These are phyloP conservation scores for Pythium grandisporangium DNA, from an alignment of 352 stramenopile species.

Conservation along the genomic window DNA sequence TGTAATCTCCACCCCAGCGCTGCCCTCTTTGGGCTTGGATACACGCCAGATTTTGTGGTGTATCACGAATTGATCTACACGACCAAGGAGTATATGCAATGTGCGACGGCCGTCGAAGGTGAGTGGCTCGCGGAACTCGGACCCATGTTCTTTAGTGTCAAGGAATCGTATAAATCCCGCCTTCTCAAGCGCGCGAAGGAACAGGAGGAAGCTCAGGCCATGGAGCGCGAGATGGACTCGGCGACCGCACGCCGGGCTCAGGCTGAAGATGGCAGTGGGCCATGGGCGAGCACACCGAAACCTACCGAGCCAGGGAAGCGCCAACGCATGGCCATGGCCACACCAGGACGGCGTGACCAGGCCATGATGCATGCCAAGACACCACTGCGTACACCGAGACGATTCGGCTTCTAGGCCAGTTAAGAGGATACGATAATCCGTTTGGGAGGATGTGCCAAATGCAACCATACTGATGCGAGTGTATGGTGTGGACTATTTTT, in stretches of 20 bases:
- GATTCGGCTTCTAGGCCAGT: constrained; percentile 75
- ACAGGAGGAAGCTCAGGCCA: constrained; percentile 49
- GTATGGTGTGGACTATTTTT: too few species aligned
- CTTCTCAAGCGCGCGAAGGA: constrained; percentile 88
- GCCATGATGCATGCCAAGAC: constrained; percentile 23
- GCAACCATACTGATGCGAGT: too few species aligned
- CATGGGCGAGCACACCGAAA: constrained; percentile 14
- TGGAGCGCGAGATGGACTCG: constrained; percentile 81
- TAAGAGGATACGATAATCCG: too few species aligned
- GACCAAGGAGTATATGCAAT: constrained; percentile 98
- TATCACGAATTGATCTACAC: constrained; percentile 99
- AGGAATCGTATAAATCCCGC: constrained; percentile 93
- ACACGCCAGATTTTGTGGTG: constrained; percentile 98
- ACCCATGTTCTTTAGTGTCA: constrained; percentile 99
- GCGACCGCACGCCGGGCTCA: constrained; percentile 11
- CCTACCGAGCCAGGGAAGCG: too few species aligned
- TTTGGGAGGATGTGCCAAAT: too few species aligned
- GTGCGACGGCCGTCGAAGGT: constrained; percentile 96
- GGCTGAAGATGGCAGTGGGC: constrained; percentile 2
- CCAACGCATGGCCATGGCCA: constrained; percentile 52
- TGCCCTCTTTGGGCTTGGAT: constrained; percentile 96
- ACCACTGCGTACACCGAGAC: constrained; percentile 43
- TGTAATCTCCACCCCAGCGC: constrained; percentile 95
- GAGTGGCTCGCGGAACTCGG: constrained; percentile 99
- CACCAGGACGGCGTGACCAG: constrained; percentile 28